Base-by-base conservation (phyloP, 108 stramenopile genomes). In the Nitzschia sp. region DNA sequence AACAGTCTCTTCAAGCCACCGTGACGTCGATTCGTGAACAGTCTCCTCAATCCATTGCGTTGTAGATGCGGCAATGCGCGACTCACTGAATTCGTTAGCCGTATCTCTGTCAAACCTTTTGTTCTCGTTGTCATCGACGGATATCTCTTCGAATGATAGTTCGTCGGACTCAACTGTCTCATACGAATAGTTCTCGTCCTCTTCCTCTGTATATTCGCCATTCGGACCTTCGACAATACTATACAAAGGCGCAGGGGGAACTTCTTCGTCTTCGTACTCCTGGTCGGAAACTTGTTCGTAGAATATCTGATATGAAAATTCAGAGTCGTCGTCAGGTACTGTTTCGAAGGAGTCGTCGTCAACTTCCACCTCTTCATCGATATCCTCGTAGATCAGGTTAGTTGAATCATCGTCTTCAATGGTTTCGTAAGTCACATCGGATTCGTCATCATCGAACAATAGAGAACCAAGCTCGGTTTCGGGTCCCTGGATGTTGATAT, bases 281-380 rank as follows among this genome's bases (percentile, higher is more conserved):
- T 52, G 13, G n/a, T 52, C 50, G 21, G 50, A 15, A 19, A 52
- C 50, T 52, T 52, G 13, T 23, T 52, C 50, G n/a, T 52, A 52
- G 13, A 52, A 16, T 4, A 52, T 17, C n/a, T 52, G 13, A 17
- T 52, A 52, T 16, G 50, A 52, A 19, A 52, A 52, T 52, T 52
- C 50, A 23, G 50, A 52, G n/a, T 52, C 50, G 23, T 23, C 23
- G 21, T 23, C 50, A 15, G n/a, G 50, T 15, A 23, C 21, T 23
- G n/a, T 52, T 17, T 52, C 50, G 6, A 52, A 41, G 6, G 38
- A 41, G 38, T 41, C 38, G 9, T 41, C 38, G 6, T 41, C 38
- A n/a, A n/a, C n/a, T n/a, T n/a, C n/a, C n/a, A n/a, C n/a, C n/a
- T n/a, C n/a, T n/a, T n/a, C n/a, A n/a, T n/a, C n/a, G n/a, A n/a